A percentile compares a stretch with the other conserved stretches of the same genome.
phyloP scores from a whole-genome alignment of 345 rosid species.

The Aurinia saxatilis region DNA sequence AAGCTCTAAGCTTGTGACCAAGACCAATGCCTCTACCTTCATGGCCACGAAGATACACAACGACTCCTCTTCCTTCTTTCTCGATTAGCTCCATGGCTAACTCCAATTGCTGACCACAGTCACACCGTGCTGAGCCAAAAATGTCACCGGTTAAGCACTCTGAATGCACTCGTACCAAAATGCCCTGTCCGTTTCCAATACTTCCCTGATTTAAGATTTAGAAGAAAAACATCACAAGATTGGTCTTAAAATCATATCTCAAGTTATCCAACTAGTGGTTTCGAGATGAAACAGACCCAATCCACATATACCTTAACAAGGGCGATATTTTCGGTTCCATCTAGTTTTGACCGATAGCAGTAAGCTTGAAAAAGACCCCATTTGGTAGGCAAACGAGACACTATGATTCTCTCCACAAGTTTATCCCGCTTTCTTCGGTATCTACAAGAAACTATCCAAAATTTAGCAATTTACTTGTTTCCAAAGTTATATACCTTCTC shows the following conservation, averaged over 20 bases:
- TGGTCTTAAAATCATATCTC: not conserved
- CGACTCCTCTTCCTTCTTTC: constrained; percentile 60
- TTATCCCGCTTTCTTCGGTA: constrained; percentile 79
- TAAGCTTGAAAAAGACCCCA: constrained; percentile 72
- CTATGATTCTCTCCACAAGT: constrained; percentile 55
- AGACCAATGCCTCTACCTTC: constrained; percentile 94
- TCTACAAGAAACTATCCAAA: constrained; percentile 23
- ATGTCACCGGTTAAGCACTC: constrained; percentile 87
- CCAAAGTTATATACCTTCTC: not conserved
- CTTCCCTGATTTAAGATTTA: constrained; percentile 42
- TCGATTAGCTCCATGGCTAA: constrained; percentile 73
- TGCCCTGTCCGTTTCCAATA: constrained; percentile 68
- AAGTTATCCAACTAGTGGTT: not conserved
- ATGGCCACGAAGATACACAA: constrained; percentile 82
- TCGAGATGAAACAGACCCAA: not conserved
- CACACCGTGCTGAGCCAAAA: constrained; percentile 79
- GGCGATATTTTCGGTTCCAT: constrained; percentile 73
- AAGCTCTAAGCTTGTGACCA: constrained; percentile 78
- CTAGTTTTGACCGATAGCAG: constrained; percentile 69
- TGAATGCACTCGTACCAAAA: constrained; percentile 84
- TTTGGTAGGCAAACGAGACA: constrained; percentile 68
- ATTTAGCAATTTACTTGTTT: not conserved
- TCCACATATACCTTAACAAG: constrained; percentile 49
- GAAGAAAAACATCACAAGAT: not conserved
- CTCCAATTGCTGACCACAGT: constrained; percentile 77